Base-by-base conservation (phyloP, 2,329 filamentous ascomycete species). In the Diplocarpon rosae region DNA sequence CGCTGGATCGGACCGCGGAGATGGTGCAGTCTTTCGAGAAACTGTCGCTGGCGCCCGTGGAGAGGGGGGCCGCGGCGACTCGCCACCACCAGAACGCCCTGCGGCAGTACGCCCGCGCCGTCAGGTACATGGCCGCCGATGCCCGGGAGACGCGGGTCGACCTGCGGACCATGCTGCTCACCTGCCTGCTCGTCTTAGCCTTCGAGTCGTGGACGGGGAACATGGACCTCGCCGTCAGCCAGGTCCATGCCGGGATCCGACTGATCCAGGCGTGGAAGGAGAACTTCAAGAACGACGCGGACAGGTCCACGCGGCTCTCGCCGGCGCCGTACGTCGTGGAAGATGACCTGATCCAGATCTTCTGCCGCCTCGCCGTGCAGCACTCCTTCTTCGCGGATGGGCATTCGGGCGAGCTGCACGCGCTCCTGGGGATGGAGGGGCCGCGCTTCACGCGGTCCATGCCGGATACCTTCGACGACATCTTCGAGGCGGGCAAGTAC, bases 191-290 rank as follows among this genome's bases (percentile, higher is more conserved):
- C 68, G 76, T 47, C 74, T 77, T 55, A 65, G 79, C 32, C 64
- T 75, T 24, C 70, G 73, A 45, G 76, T 78, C 65, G 78, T 79
- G 55, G 77, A 71, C 50, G 42, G 50, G 53, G 3, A 54, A 54
- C 14, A 45, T 50, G 43, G 42, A 47, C 30, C 38, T 47, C 11
- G 51, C 53, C 8, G 46, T 50, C 12, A 51, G 48, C 3, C 53
- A 55, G 41, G 47, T 54, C 15, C 50, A 52, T 35, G 46, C 43
- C 14, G 51, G 49, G 5, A 50, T 53, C 4, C 39, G 37, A 15
- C 43, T 56, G 14, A 52, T 52, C 48, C 66, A 69, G 39, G 51
- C 46, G n/a, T 54, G 49, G 49, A 56, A 50, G 43, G 6, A 51
- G 16, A 42, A 51, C 27, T 47, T 38, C 16, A 43, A 31, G 28